Evolutionary conservation across 2,329 filamentous ascomycete genomes (phyloP), one percentile per base, ranked within the genome.

Genomic region (Dryadomyces sulphureus): DNA sequence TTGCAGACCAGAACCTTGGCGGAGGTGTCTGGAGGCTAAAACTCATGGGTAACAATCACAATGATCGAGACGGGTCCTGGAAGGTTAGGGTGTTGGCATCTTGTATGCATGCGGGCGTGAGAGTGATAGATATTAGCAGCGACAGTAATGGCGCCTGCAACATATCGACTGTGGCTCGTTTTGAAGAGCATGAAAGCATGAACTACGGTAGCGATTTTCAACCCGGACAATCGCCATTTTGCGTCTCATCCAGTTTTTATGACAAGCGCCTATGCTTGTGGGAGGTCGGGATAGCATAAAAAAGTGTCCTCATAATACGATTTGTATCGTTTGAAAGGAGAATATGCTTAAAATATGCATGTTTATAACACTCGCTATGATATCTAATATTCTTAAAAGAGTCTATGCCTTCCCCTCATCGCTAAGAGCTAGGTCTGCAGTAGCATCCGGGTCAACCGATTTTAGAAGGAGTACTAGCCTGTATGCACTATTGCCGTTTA

Each of bases 401-500:
- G n/a, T 17, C n/a, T 20, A 39, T 9, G 16, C 35, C 21, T 58
- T 58, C 2, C 22, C 42, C n/a, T 51, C 49, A 1, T 58, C 61
- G 21, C 62, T 60, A 20, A 62, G 57, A 3, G 60, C 61, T 27
- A 59, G 50, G 39, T 64, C 62, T 7, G 59, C 53, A 4, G 57
- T 57, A 7, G 58, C 57, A 43, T 70, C 66, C 3, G 61, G 56
- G 41, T 71, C 66, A 34, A 66, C 52, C 3, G 65, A 56, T 59
- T 83, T 89, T 45, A 95, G 65, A 52, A 89, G 81, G 34, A 98
- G 63, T 7, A 96, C 79, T 44, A 98, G 68, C 38, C 92, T 75
- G 61, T 92, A 98, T 2, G 92, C 92, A 47, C 88, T 94, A 60
- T 87, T 98, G 11, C 92, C 92, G 58, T 96, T 98, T 36, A 98